Conservation (phyloP, 306 rosid genomes). For the Trichosanthes truncata region DNA sequence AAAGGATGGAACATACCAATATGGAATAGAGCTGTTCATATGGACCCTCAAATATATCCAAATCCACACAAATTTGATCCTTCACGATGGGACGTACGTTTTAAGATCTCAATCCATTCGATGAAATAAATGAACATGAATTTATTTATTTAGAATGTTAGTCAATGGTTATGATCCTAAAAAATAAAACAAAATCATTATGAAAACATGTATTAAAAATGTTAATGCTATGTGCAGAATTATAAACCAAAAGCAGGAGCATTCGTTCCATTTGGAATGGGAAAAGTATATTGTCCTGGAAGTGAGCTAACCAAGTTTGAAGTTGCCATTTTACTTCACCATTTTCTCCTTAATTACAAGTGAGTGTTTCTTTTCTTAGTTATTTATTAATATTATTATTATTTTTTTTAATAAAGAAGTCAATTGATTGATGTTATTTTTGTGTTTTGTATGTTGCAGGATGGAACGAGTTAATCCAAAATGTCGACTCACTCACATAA, state of each 20-base stretch:
- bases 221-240: conserved; percentile 20
- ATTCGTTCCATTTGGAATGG: conserved; percentile 47
- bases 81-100: conserved; percentile 46
- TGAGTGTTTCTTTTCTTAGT: not conserved
- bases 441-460: not conserved
- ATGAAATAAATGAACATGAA: not conserved
- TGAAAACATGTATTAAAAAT: not conserved
- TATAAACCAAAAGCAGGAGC: conserved; percentile 31
- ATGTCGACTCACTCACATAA: not conserved
- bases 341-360: conserved; percentile 48
- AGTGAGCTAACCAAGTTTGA: conserved; percentile 40
- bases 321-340: conserved; percentile 42
- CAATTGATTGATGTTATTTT: too few relatives aligned
- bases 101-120: not conserved
- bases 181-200: too few relatives aligned
- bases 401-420: too few relatives aligned
- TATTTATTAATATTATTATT: too few relatives aligned
- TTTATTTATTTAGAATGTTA: too few relatives aligned
- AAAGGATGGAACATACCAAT: conserved; percentile 53
- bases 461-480: not conserved
- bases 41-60: conserved; percentile 40
- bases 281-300: conserved; percentile 48
- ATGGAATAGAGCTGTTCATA: conserved; percentile 53
- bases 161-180: too few relatives aligned
- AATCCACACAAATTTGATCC: conserved; percentile 48